Conservation (phyloP, 768 basidiomycete genomes). For the Suillus subluteus region DNA sequence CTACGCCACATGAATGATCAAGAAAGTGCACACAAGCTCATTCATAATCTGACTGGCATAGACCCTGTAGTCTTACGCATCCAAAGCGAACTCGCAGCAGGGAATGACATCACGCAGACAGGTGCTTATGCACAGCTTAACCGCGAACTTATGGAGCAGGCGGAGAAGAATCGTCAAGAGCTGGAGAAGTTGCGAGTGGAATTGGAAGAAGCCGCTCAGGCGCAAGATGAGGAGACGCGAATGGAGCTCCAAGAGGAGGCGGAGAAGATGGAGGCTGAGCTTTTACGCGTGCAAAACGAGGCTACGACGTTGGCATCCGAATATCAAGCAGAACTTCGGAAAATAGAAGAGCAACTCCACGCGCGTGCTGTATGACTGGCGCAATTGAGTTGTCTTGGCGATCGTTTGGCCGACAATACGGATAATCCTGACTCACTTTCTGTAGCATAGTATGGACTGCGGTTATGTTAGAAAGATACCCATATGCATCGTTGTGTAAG, state of each 20-base stretch:
- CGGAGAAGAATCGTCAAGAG: slow-evolving; percentile 49
- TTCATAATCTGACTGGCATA: slow-evolving; percentile 45
- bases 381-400: slow-evolving; percentile 26
- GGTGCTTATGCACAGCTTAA: slow-evolving; percentile 55
- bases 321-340: slow-evolving; percentile 38
- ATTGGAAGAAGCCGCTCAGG: slow-evolving; percentile 47
- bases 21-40: slow-evolving; percentile 48
- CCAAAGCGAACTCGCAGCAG: slow-evolving; percentile 55
- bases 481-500: background rate
- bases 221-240: slow-evolving; percentile 50
- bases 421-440: slow-evolving; percentile 2
- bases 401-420: slow-evolving; percentile 10
- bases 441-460: slow-evolving; percentile 20
- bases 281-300: slow-evolving; percentile 33
- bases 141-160: slow-evolving; percentile 50
- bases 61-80: slow-evolving; percentile 50
- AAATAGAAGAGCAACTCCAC: slow-evolving; percentile 36
- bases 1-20: slow-evolving; percentile 46
- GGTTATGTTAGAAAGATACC: slow-evolving; percentile 13
- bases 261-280: slow-evolving; percentile 33
- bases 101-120: slow-evolving; percentile 54
- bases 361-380: slow-evolving; percentile 31
- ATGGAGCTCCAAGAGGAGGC: slow-evolving; percentile 47
- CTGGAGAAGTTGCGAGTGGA: slow-evolving; percentile 49
- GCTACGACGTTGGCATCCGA: slow-evolving; percentile 35